A percentile compares a stretch with the other conserved stretches of the same genome.
Evolutionary conservation across 176 grass and related monocot species (phyloP).

Genomic region (Melocanna baccifera): DNA sequence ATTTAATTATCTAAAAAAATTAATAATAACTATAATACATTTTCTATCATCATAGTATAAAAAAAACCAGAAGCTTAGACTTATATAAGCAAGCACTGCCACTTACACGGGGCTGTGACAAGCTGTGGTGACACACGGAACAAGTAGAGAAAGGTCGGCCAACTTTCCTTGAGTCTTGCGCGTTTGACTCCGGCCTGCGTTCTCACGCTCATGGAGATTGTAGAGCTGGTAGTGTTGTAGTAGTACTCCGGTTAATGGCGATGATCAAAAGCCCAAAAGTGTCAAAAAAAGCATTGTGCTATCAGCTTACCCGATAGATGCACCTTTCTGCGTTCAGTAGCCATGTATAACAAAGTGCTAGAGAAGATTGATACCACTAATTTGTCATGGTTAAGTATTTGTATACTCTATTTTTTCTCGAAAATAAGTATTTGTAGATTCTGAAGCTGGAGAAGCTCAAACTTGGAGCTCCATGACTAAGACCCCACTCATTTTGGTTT

Average conservation of each 20-base stretch:
- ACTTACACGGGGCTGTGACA: background rate
- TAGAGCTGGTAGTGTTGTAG: background rate
- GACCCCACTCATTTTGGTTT: no score
- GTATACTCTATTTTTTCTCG: no score
- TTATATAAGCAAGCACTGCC: no score
- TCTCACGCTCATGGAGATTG: background rate
- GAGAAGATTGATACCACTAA: background rate
- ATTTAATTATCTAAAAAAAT: no score
- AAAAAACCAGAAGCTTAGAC: no score
- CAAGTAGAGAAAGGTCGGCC: background rate
- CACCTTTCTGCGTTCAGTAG: background rate
- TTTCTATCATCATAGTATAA: no score
- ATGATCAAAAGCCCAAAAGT: background rate
- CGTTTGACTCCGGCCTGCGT: background rate
- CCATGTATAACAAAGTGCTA: background rate
- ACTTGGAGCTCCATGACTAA: background rate
- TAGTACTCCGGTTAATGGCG: background rate
- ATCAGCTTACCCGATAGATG: constrained; percentile 5
- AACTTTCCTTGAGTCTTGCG: background rate
- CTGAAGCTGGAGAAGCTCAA: background rate
- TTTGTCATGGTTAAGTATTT: background rate
- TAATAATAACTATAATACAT: no score
- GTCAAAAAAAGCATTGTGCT: background rate
- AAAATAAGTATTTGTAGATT: no score
- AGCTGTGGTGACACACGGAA: background rate